These are phyloP conservation scores for Smallanthus sonchifolius DNA, from an alignment of 129 eudicot species.

Conservation along the genomic window DNA sequence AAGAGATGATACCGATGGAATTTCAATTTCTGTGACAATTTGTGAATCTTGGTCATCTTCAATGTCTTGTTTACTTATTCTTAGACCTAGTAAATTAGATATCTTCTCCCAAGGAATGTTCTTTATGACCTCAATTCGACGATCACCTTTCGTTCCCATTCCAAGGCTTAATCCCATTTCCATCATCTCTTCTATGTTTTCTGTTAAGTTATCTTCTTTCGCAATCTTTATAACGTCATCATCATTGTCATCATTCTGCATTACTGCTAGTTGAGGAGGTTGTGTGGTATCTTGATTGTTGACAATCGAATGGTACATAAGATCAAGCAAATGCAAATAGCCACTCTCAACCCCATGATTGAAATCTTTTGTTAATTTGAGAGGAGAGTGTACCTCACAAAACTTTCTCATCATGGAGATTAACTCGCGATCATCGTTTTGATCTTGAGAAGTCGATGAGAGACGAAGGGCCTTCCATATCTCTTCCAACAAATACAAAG, in stretches of 20 bases:
- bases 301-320: conserved; percentile 40
- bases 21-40: conserved; percentile 16
- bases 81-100: conserved; percentile 22
- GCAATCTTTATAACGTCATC: background rate
- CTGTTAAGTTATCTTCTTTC: background rate
- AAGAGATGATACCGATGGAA: conserved; percentile 42
- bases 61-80: background rate
- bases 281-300: background rate
- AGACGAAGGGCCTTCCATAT: conserved; percentile 19
- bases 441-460: background rate
- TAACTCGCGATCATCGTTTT: conserved; percentile 13
- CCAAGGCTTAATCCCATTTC: conserved; percentile 15
- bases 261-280: background rate
- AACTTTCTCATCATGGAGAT: conserved; percentile 18
- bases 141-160: background rate
- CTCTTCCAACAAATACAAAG: conserved; percentile 15
- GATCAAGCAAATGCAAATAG: conserved; percentile 41
- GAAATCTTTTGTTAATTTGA: background rate
- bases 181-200: conserved; percentile 1
- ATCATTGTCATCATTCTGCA: background rate
- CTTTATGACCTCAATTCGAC: conserved; percentile 4
- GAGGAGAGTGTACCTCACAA: conserved; percentile 45
- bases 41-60: conserved; percentile 3
- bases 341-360: background rate
- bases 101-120: conserved; percentile 33